Evolutionary conservation across 2,329 filamentous ascomycete species (phyloP).

Genomic region (Penicillium sp.): DNA sequence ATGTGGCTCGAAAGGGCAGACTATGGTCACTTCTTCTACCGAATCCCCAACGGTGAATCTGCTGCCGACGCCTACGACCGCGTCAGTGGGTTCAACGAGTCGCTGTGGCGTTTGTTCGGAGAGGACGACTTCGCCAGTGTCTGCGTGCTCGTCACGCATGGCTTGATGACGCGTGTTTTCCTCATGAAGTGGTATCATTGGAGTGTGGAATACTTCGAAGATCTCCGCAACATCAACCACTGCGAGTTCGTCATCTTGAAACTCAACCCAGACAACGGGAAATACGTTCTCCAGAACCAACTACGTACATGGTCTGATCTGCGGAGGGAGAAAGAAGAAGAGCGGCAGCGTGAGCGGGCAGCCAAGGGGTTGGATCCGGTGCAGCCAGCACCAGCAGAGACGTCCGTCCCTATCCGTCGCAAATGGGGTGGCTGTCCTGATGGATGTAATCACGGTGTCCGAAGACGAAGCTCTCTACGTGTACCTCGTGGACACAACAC

Average conservation of each 20-base stretch:
- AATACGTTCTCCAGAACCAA: conserved; percentile 81
- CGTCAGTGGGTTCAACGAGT: conserved; percentile 93
- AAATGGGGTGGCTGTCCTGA: conserved; percentile 85
- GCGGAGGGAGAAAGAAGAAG: too few relatives aligned
- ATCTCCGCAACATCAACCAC: conserved; percentile 91
- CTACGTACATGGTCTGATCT: conserved; percentile 90
- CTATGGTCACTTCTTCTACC: conserved; percentile 99
- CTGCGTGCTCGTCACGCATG: conserved; percentile 89
- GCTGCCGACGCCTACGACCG: conserved; percentile 96
- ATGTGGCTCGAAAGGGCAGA: conserved; percentile 98
- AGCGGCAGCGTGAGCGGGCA: conserved; percentile 53
- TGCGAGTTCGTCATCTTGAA: conserved; percentile 98
- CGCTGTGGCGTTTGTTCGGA: conserved; percentile 84
- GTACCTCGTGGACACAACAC: conserved; percentile 12
- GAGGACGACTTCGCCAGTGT: conserved; percentile 91
- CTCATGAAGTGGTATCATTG: conserved; percentile 99
- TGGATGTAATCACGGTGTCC: conserved; percentile 69
- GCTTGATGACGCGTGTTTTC: conserved; percentile 92
- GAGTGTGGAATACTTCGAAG: conserved; percentile 96
- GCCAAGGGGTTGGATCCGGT: too few relatives aligned
- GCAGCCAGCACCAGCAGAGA: too few relatives aligned
- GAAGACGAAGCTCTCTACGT: too few relatives aligned
- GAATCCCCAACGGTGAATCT: conserved; percentile 90
- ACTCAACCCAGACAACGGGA: conserved; percentile 65
- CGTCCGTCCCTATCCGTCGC: conserved; percentile 52